Base-by-base conservation (phyloP, 2,329 filamentous ascomycete genomes). In the Verticillium nubilum region DNA sequence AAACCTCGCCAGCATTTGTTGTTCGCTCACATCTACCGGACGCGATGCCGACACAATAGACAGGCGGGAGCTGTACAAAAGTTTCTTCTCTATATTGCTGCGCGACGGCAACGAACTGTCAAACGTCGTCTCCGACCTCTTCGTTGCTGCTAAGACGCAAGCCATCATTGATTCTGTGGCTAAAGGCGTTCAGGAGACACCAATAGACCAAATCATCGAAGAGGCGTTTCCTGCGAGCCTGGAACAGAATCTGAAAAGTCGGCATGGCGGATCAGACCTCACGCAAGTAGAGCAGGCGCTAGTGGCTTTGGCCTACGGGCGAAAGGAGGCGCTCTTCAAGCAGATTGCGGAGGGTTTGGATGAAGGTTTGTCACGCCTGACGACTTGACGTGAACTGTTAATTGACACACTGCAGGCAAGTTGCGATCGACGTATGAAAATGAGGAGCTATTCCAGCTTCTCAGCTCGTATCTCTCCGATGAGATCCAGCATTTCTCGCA, bases 141-240 rank as follows among this genome's bases (percentile, higher is more conserved):
- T 78, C 53, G 66, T 82, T 23, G 74, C 71, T n/a, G 73, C 82
- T 60, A 81, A 79, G 65, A 78, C 77, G 0, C 78, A 80, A 55
- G 67, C 73, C 60, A 72, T 87, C 56, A 85, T 89, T 60, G 74
- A 80, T 53, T 77, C 78, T 12, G 75, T 80, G 50, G 74, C 74
- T 6, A 71, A 81, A 54, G 74, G 78, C 1, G 82, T 80, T 58
- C 80, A 78, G 17, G 72, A 84, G 57, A 67, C 68, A 17, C 74
- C 77, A 15, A 60, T 64, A 37, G 83, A 84, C 15, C 81, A 85
- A 17, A 74, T 80, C 19, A 69, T 88, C 17, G 79, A 80, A 12
- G 80, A 85, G 58, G 77, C 84, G 3, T 78, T 91, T 35, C 77
- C 81, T 6, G 74, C 80, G 9, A 76, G 88, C 4, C 71, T 90